These are phyloP conservation scores for Penicillium sp. DNA, from an alignment of 2,329 filamentous ascomycete species.

Conservation along the genomic window DNA sequence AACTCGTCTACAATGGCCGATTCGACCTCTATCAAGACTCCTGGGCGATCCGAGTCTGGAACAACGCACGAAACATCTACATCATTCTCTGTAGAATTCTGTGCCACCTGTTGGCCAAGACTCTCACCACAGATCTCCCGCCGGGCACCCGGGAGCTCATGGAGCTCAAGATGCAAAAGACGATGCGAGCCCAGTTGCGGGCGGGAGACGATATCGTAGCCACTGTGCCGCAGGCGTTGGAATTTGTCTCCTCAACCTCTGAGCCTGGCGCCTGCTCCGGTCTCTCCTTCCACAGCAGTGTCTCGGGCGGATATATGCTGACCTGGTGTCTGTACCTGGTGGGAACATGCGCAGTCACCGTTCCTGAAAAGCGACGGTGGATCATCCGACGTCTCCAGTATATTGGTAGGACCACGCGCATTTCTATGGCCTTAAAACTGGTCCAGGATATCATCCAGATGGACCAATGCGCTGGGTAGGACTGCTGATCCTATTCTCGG, in stretches of 20 bases:
- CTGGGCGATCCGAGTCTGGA: conserved; percentile 25
- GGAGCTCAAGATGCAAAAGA: conserved; percentile 8
- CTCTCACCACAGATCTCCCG: conserved; percentile 7
- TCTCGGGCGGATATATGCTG: conserved; percentile 18
- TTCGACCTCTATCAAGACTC: conserved; percentile 14
- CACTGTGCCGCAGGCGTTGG: conserved; percentile 22
- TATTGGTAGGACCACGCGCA: conserved; percentile 9
- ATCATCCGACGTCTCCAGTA: conserved; percentile 13
- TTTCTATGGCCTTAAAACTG: conserved; percentile 14
- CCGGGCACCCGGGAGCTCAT: background rate
- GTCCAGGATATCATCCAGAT: conserved; percentile 12
- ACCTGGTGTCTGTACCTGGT: conserved; percentile 19
- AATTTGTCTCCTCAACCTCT: conserved; percentile 9
- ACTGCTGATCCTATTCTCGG: no score
- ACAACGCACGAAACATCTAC: conserved; percentile 18
- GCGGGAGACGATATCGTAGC: conserved; percentile 21
- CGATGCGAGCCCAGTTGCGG: conserved; percentile 10
- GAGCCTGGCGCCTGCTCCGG: background rate
- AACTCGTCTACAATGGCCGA: conserved; percentile 13
- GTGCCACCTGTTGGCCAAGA: conserved; percentile 13
- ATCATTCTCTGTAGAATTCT: conserved; percentile 22
- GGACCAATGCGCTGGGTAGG: no score
- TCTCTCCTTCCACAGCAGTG: conserved; percentile 2
- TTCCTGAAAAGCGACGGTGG: conserved; percentile 12
- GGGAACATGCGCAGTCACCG: conserved; percentile 9